Conservation (phyloP, 345 rosid species). For the Zanthoxylum bungeanum region DNA sequence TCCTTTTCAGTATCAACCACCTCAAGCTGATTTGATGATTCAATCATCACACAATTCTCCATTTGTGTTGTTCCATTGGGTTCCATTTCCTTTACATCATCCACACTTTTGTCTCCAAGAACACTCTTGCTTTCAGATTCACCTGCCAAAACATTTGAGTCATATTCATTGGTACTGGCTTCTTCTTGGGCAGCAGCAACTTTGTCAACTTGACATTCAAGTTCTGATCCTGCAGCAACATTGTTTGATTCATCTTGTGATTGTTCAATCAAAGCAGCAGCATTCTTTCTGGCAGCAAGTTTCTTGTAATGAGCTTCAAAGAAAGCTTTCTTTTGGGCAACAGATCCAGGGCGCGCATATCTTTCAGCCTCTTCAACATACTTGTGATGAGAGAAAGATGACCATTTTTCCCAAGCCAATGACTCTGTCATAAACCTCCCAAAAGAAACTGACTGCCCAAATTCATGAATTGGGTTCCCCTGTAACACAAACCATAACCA, state of each 20-base stretch:
- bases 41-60: slow-evolving; percentile 28
- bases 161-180: slow-evolving; percentile 11
- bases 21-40: slow-evolving; percentile 12
- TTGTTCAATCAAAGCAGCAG: slow-evolving; percentile 70
- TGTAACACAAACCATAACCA: slow-evolving; percentile 29
- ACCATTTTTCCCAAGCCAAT: slow-evolving; percentile 94
- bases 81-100: slow-evolving; percentile 25
- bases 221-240: slow-evolving; percentile 21
- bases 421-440: slow-evolving; percentile 89
- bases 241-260: slow-evolving; percentile 26
- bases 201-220: not conserved
- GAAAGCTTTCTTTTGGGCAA: slow-evolving; percentile 85
- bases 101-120: slow-evolving; percentile 20
- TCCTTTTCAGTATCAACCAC: slow-evolving; percentile 9
- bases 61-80: too few relatives aligned
- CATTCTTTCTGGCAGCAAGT: slow-evolving; percentile 77
- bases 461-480: slow-evolving; percentile 58
- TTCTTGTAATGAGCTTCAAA: slow-evolving; percentile 85
- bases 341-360: slow-evolving; percentile 74
- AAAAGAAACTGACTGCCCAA: slow-evolving; percentile 83
- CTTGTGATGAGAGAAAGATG: slow-evolving; percentile 66
- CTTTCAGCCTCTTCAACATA: slow-evolving; percentile 82
- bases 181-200: not conserved
- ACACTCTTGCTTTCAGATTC: slow-evolving; percentile 20
- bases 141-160: slow-evolving; percentile 5